Base-by-base conservation (phyloP, 2,329 filamentous ascomycete genomes). In the Byssoonygena ceratinophila region DNA sequence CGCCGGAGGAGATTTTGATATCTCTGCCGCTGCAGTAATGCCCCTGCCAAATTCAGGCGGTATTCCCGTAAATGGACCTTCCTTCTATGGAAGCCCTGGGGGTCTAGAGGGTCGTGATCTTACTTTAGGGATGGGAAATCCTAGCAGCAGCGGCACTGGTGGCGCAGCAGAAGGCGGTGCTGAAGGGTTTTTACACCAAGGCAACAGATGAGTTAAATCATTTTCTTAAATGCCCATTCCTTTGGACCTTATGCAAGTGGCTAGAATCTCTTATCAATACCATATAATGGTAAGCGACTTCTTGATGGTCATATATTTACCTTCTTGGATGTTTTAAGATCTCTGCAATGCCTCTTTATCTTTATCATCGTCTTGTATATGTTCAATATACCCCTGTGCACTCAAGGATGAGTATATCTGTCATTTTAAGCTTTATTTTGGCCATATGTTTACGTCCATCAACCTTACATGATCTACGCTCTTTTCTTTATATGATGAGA, bases 1-100 rank as follows among this genome's bases (percentile, higher is more conserved):
- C 16, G 59, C 63, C 20, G 43, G 43, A 8, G 53, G 51, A n/a
- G 27, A 45, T n/a, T 32, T 57, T 16, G 53, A 53, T 23, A 27
- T 55, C 14, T 50, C 37, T n/a, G 48, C 48, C 14, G 32, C 53
- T 14, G 41, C 49, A 25, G 40, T 25, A 34, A 37, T 23, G 12
- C 3, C 46, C 16, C 52, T 41, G 14, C 43, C 46, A 22, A 23
- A 40, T 14, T 39, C 39, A 5, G 8, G 22, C 20, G 37, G 27
- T 11, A 32, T 55, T 44, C 25, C 45, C 12, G 37, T 31, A 31
- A 37, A 27, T 46, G 50, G 27, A 11, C 16, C 27, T 25, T 37
- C 44, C 11, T 55, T 41, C 32, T 50, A 44, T 14, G 23, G 39
- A 11, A 36, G 20, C 8, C 39, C 48, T 23, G 25, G 18, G 29